These are phyloP conservation scores for Filosporella fistucella DNA, from an alignment of 495 filamentous ascomycete genomes.

Conservation along the genomic window DNA sequence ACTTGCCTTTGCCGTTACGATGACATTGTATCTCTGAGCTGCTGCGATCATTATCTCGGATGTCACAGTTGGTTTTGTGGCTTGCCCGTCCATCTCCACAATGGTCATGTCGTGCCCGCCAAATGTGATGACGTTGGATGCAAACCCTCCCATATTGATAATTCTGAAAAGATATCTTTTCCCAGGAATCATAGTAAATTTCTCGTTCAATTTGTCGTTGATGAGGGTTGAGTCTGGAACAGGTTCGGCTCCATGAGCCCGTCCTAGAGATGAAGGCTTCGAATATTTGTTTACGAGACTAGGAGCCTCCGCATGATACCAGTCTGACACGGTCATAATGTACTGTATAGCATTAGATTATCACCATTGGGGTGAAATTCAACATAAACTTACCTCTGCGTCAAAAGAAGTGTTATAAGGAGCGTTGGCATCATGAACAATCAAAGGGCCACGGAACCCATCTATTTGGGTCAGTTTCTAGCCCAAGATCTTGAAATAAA, in stretches of 20 bases:
- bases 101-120: constrained; percentile 59
- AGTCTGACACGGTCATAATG: background rate
- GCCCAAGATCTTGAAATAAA: background rate
- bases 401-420: constrained; percentile 60
- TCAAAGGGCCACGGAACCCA: constrained; percentile 66
- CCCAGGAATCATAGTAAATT: constrained; percentile 54
- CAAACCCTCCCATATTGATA: constrained; percentile 64
- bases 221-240: constrained; percentile 63
- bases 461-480: constrained; percentile 31
- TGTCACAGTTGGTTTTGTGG: constrained; percentile 50
- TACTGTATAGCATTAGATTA: constrained; percentile 59
- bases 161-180: constrained; percentile 77
- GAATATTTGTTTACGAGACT: background rate
- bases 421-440: constrained; percentile 60
- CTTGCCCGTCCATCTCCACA: constrained; percentile 48
- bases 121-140: constrained; percentile 63
- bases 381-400: no score
- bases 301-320: background rate
- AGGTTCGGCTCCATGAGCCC: constrained; percentile 50
- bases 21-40: constrained; percentile 37
- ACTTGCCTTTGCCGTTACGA: constrained; percentile 45
- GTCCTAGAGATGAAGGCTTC: constrained; percentile 34
- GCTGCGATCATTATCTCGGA: constrained; percentile 47
- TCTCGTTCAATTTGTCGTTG: constrained; percentile 57
- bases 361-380: no score